Evolutionary conservation across 352 stramenopile species (phyloP).

Genomic region (Globisporangium echinulatum): DNA sequence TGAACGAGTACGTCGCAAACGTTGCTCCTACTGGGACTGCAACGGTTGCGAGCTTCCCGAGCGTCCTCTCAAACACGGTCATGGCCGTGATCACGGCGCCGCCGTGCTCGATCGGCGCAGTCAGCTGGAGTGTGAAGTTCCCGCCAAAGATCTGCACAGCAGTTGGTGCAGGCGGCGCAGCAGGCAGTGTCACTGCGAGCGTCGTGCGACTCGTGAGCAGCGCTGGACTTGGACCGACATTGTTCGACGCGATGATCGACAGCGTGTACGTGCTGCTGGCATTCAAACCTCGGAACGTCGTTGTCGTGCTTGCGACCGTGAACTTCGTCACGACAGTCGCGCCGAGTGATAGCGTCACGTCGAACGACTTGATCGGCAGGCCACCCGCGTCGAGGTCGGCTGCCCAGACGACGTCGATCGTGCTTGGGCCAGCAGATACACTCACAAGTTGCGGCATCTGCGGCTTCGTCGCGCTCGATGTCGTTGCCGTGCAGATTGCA

Average conservation of each 20-base stretch:
- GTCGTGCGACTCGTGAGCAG: slow-evolving; percentile 22
- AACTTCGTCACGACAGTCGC: slow-evolving; percentile 14
- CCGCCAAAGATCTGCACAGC: slow-evolving; percentile 39
- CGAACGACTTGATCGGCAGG: slow-evolving; percentile 25
- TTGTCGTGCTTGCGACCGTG: slow-evolving; percentile 12
- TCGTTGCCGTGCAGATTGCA: slow-evolving; percentile 21
- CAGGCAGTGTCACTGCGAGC: slow-evolving; percentile 12
- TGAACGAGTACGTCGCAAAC: slow-evolving; percentile 20
- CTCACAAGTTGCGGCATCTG: slow-evolving; percentile 14
- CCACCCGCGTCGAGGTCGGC: slow-evolving; percentile 40
- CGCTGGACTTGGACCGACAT: slow-evolving; percentile 22
- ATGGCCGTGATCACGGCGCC: slow-evolving; percentile 27
- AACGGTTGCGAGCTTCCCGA: slow-evolving; percentile 18
- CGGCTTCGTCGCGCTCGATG: slow-evolving; percentile 27
- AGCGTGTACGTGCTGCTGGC: slow-evolving; percentile 28
- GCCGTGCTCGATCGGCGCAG: slow-evolving; percentile 31
- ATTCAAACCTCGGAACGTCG: slow-evolving; percentile 30
- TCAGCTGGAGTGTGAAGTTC: slow-evolving; percentile 50
- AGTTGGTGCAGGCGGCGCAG: slow-evolving; percentile 18
- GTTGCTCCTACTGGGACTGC: slow-evolving; percentile 3
- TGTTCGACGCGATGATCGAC: slow-evolving; percentile 25
- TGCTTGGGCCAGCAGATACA: slow-evolving; percentile 22
- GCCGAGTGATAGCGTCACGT: slow-evolving; percentile 23
- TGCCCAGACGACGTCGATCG: slow-evolving; percentile 30
- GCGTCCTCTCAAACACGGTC: slow-evolving; percentile 33